phyloP scores from a whole-genome alignment of 139 green algal species.

The Chlorella sp. region DNA sequence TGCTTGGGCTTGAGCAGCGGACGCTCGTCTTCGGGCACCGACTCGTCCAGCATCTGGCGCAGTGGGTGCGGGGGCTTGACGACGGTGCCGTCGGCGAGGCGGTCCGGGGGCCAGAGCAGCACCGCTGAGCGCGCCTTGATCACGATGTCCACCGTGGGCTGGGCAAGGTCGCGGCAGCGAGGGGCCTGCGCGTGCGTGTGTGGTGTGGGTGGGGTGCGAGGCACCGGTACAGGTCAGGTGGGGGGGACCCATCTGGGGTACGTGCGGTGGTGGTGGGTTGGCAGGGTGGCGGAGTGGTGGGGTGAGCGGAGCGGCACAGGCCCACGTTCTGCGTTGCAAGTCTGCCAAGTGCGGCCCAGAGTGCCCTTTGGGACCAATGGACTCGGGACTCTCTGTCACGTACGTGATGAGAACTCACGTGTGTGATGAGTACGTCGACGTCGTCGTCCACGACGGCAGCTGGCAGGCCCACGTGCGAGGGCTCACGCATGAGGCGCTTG shows the following conservation, averaged over 20 bases:
- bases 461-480: conserved; percentile 10
- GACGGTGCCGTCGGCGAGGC: not conserved
- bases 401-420: too few species aligned
- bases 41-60: not conserved
- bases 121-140: conserved; percentile 14
- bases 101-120: conserved; percentile 20
- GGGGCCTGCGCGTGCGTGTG: conserved; percentile 22
- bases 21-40: not conserved
- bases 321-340: too few species aligned
- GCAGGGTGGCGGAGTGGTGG: too few species aligned
- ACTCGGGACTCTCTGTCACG: too few species aligned
- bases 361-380: too few species aligned
- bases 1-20: not conserved
- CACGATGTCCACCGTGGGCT: conserved; percentile 18
- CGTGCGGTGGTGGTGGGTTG: too few species aligned
- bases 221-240: too few species aligned
- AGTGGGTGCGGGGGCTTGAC: not conserved
- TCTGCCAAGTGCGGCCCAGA: too few species aligned
- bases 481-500: not conserved
- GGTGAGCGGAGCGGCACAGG: too few species aligned
- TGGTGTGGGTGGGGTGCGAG: too few species aligned
- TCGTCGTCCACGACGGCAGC: conserved; percentile 22
- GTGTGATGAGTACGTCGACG: conserved; percentile 31
- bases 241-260: too few species aligned
- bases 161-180: conserved; percentile 17